These are phyloP conservation scores for Perilla frutescens DNA, from an alignment of 257 asterid species.

Conservation along the genomic window DNA sequence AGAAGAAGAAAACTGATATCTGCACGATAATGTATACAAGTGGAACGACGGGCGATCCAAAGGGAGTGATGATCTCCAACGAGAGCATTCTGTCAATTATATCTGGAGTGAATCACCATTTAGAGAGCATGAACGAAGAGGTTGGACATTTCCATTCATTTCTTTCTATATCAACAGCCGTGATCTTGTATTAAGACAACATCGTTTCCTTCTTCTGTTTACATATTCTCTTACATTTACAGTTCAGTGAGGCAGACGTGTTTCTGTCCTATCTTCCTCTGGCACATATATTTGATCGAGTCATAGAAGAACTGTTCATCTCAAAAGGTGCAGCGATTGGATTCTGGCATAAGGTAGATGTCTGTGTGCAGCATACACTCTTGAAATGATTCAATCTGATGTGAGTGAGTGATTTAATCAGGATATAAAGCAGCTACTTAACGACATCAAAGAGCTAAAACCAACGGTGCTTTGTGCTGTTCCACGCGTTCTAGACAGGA, in stretches of 20 bases:
- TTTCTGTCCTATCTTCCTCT: slow-evolving; percentile 82
- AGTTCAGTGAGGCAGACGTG: slow-evolving; percentile 70
- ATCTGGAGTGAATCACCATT: slow-evolving; percentile 73
- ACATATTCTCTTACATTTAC: slow-evolving; percentile 33
- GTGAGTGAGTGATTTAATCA: slow-evolving; percentile 31
- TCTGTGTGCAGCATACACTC: neutral
- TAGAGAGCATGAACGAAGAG: slow-evolving; percentile 70
- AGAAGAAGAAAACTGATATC: slow-evolving; percentile 60
- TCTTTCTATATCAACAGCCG: neutral
- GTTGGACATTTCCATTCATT: slow-evolving; percentile 36
- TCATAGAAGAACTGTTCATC: slow-evolving; percentile 70
- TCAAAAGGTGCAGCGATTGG: slow-evolving; percentile 82
- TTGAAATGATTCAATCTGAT: slow-evolving; percentile 10
- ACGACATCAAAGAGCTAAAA: slow-evolving; percentile 79
- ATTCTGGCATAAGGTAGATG: slow-evolving; percentile 78
- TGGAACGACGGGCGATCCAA: slow-evolving; percentile 91
- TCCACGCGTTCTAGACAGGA: slow-evolving; percentile 86
- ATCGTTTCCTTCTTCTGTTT: neutral
- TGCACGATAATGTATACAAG: slow-evolving; percentile 92
- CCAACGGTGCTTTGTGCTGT: slow-evolving; percentile 74
- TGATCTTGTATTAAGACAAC: neutral
- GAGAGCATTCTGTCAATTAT: slow-evolving; percentile 79
- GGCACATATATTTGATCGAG: slow-evolving; percentile 90
- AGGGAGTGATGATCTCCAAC: slow-evolving; percentile 74
- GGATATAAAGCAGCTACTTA: slow-evolving; percentile 69